These are phyloP conservation scores for Coemansia sp. DNA, from an alignment of 192 early-diverging fungal species.

Conservation along the genomic window DNA sequence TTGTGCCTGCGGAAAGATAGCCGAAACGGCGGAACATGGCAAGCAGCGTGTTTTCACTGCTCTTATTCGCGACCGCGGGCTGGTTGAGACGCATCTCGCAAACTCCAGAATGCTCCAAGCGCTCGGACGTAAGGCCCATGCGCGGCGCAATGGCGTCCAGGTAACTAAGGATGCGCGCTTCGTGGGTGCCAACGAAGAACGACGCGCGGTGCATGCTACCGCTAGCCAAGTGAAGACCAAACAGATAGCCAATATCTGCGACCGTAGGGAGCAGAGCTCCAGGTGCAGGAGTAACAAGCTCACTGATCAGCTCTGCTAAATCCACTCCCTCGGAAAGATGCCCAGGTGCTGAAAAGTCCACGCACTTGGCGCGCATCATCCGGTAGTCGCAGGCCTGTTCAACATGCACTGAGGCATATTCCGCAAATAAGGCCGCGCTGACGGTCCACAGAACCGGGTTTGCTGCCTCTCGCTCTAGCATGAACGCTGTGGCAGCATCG, in stretches of 20 bases:
- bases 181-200: conserved; percentile 5
- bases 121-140: not conserved
- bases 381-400: conserved; percentile 9
- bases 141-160: conserved; percentile 13
- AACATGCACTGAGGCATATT: conserved; percentile 7
- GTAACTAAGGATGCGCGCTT: conserved; percentile 4
- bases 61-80: not conserved
- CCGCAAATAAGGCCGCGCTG: conserved; percentile 16
- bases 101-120: conserved; percentile 1
- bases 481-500: conserved; percentile 14
- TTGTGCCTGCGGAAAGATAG: not conserved
- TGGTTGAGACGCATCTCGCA: not conserved
- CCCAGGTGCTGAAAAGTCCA: not conserved
- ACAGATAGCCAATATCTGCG: conserved; percentile 11
- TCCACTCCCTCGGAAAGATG: not conserved
- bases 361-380: conserved; percentile 18
- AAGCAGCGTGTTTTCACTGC: not conserved
- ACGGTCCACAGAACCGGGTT: conserved; percentile 18
- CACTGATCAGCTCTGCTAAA: not conserved
- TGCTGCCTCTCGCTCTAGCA: conserved; percentile 10
- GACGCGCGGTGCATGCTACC: conserved; percentile 1
- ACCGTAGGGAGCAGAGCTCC: not conserved
- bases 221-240: conserved; percentile 12
- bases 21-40: conserved; percentile 7
- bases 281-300: not conserved